Conservation (phyloP, 768 basidiomycete species). For the Dendrothele bispora region DNA sequence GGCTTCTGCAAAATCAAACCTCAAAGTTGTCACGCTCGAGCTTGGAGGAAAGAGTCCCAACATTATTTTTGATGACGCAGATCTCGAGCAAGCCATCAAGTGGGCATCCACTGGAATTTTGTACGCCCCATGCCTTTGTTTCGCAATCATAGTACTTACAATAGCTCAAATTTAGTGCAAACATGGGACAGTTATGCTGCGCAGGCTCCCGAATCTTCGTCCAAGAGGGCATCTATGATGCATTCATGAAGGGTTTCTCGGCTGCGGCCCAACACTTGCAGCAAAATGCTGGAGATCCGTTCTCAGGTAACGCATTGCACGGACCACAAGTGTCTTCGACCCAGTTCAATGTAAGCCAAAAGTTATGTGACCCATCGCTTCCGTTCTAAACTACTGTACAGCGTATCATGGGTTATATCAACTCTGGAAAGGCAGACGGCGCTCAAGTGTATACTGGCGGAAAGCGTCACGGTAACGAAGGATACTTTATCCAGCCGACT, state of each 20-base stretch:
- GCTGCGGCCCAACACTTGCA: slow-evolving; percentile 40
- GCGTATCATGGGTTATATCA: slow-evolving; percentile 72
- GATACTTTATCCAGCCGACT: slow-evolving; percentile 67
- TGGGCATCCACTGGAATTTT: slow-evolving; percentile 76
- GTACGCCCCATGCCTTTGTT: slow-evolving; percentile 38
- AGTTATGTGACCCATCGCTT: background rate
- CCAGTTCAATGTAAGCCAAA: slow-evolving; percentile 66
- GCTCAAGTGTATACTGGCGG: slow-evolving; percentile 66
- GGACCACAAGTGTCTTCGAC: slow-evolving; percentile 79
- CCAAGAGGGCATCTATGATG: slow-evolving; percentile 75
- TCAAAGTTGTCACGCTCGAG: slow-evolving; percentile 85
- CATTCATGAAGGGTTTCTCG: slow-evolving; percentile 65
- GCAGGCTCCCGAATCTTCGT: slow-evolving; percentile 87
- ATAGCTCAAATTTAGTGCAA: too few species aligned
- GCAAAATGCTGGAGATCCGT: slow-evolving; percentile 74
- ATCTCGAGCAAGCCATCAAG: slow-evolving; percentile 68
- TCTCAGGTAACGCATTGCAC: slow-evolving; percentile 56
- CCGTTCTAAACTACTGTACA: slow-evolving; percentile 17
- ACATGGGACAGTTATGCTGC: slow-evolving; percentile 74
- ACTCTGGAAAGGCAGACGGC: slow-evolving; percentile 65
- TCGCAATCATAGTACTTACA: slow-evolving; percentile 10
- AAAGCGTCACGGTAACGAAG: slow-evolving; percentile 52
- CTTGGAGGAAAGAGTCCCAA: slow-evolving; percentile 76
- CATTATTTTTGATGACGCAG: slow-evolving; percentile 73
- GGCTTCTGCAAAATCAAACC: slow-evolving; percentile 75